These are phyloP conservation scores for Aspergillus leporis DNA, from an alignment of 495 filamentous ascomycete genomes.

Conservation along the genomic window DNA sequence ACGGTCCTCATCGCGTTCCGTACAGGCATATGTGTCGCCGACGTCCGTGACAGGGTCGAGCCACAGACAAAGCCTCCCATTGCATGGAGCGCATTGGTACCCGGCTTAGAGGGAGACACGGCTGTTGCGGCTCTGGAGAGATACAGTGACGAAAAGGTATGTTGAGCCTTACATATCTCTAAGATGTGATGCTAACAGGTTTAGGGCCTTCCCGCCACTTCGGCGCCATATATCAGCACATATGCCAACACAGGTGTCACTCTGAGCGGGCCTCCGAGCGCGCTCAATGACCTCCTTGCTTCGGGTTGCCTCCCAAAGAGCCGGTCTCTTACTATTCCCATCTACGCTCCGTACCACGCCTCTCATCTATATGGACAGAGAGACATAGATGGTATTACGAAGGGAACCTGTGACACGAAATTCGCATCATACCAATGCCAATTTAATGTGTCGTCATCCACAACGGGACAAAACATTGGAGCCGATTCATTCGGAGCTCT, in stretches of 20 bases:
- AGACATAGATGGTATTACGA: conserved; percentile 62
- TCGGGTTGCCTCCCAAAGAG: not conserved
- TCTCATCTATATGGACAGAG: conserved; percentile 63
- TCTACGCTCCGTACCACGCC: conserved; percentile 83
- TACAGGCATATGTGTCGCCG: conserved; percentile 5
- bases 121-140: conserved; percentile 31
- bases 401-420: conserved; percentile 27
- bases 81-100: conserved; percentile 19
- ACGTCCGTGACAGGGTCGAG: conserved; percentile 5
- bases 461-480: conserved; percentile 47
- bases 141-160: conserved; percentile 65
- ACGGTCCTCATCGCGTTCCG: conserved; percentile 14
- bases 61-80: not conserved
- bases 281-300: conserved; percentile 34
- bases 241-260: conserved; percentile 65
- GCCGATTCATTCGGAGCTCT: conserved; percentile 21
- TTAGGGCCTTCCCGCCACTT: conserved; percentile 58
- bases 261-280: conserved; percentile 72
- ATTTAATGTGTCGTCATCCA: conserved; percentile 59
- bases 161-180: conserved; percentile 57
- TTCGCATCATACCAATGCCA: conserved; percentile 35
- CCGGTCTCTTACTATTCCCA: conserved; percentile 18
- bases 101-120: conserved; percentile 3
- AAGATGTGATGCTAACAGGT: conserved; percentile 25
- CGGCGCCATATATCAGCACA: conserved; percentile 71